phyloP scores from a whole-genome alignment of 202 grass and related monocot species.

The Sporobolus alterniflorus region DNA sequence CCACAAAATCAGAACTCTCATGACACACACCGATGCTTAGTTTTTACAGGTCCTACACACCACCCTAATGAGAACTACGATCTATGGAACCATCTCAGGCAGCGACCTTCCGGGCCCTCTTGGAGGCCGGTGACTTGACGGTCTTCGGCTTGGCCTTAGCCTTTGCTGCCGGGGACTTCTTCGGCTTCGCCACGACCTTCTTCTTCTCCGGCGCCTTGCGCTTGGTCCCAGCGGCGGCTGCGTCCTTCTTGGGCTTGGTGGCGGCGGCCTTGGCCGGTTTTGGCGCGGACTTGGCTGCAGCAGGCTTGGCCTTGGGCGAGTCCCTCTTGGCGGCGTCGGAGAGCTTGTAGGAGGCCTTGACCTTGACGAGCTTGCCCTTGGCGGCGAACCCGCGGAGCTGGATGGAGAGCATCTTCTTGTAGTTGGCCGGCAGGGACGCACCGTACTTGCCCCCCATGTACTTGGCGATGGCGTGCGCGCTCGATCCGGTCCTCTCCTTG shows the following conservation, averaged over 20 bases:
- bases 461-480: constrained; percentile 81
- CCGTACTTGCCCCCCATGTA: constrained; percentile 82
- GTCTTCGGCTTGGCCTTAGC: constrained; percentile 69
- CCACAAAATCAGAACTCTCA: background rate
- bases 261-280: background rate
- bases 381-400: constrained; percentile 53
- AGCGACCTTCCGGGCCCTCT: constrained; percentile 41
- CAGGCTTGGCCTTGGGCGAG: constrained; percentile 4
- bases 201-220: constrained; percentile 58
- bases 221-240: constrained; percentile 32
- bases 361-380: constrained; percentile 95
- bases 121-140: constrained; percentile 42
- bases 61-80: constrained; percentile 4
- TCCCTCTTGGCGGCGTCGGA: constrained; percentile 71
- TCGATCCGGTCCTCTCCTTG: constrained; percentile 89
- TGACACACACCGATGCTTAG: background rate
- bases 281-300: background rate
- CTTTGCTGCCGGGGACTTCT: constrained; percentile 53
- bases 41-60: constrained; percentile 37
- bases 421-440: constrained; percentile 66
- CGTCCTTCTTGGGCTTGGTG: constrained; percentile 50
- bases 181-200: constrained; percentile 49
- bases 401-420: constrained; percentile 77
- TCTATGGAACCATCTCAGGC: constrained; percentile 14
- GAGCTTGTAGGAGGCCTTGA: constrained; percentile 98